Percentiles rank a stretch among this genome's conserved stretches.
These are phyloP conservation scores for Penicillium longicatenatum DNA, from an alignment of 495 filamentous ascomycete species.

Conservation along the genomic window DNA sequence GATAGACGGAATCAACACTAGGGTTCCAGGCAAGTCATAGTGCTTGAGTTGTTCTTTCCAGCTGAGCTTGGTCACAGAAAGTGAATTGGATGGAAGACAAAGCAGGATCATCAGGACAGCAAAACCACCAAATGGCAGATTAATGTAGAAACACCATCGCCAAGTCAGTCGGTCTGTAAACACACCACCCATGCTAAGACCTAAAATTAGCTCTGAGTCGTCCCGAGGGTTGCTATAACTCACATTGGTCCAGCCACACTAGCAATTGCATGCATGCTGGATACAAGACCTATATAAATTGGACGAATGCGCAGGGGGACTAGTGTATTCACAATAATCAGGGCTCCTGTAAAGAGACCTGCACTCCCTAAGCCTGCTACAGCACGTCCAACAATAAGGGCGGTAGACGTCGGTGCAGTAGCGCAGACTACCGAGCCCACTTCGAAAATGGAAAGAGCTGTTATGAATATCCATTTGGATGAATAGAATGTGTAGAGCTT, in stretches of 20 bases:
- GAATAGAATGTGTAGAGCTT: too few relatives aligned
- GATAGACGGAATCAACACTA: conserved; percentile 35
- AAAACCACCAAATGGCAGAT: conserved; percentile 56
- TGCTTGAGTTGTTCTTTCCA: conserved; percentile 17
- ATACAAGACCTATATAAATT: conserved; percentile 67
- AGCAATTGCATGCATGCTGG: conserved; percentile 71
- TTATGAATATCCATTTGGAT: too few relatives aligned
- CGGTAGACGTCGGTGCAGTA: too few relatives aligned
- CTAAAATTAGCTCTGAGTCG: conserved; percentile 11
- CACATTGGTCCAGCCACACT: conserved; percentile 65
- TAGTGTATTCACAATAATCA: too few relatives aligned
- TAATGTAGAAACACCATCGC: conserved; percentile 64
- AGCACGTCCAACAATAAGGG: too few relatives aligned
- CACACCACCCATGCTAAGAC: conserved; percentile 46
- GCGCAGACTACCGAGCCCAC: too few relatives aligned
- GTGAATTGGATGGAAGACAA: not conserved
- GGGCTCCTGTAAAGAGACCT: conserved; percentile 6
- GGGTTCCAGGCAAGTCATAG: conserved; percentile 30
- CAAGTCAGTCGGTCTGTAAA: conserved; percentile 52
- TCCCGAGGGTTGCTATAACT: conserved; percentile 6
- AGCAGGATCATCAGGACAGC: conserved; percentile 23
- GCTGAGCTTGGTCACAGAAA: not conserved
- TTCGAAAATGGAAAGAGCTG: too few relatives aligned
- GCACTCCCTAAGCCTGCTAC: too few relatives aligned
- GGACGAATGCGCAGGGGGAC: conserved; percentile 68